Evolutionary conservation across 805 yeast species (phyloP), one percentile per base, ranked within the genome.

Genomic region (Cyberlindnera mycetangii): DNA sequence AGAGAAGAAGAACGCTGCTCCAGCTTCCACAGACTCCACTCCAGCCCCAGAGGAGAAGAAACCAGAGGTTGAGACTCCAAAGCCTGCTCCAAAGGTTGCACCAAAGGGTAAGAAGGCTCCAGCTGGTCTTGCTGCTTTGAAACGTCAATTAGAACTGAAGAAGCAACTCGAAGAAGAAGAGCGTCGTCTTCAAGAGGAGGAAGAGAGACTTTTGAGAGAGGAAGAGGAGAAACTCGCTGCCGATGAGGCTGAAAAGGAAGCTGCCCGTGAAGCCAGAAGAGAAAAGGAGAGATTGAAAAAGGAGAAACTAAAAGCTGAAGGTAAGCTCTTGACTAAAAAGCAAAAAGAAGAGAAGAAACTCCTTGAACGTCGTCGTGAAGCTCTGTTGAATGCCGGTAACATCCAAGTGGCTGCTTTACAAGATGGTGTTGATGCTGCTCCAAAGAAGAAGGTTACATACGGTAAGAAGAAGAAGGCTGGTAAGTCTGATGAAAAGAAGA

Each of bases 241-340:
- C 32, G 75, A 68, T 43, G 75, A 67, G 42, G 64, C 60, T 19
- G 78, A 70, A 44, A 72, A 72, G 45, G 90, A 78, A 54, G 81
- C 78, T 31, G 78, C 75, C 44, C 72, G 68, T 55, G 75, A 70
- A 32, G 74, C 72, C 11, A 92, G 86, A 78, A 88, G 82, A 59
- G 99, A 93, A 67, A 86, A 80, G 64, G 97, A 92, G 60, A 85
- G 77, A 68, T 76, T 77, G 48, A 89, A 85, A 74, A 84, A 79
- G 54, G 99, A 93, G 59, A 92, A 88, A 69, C 79, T 93, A 65
- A 88, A 87, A 69, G 93, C 97, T 28, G 97, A 92, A 69, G 99
- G 99, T 61, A 93, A 93, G 64, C 81, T 83, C 44, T 70, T 93
- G 62, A 86, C 97, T 48, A 93, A 88, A 72, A 92, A 90, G 64